Percentiles rank a stretch among this genome's conserved stretches.
These are phyloP conservation scores for Euphorbia pulcherrima DNA, from an alignment of 345 rosid genomes.

Conservation along the genomic window DNA sequence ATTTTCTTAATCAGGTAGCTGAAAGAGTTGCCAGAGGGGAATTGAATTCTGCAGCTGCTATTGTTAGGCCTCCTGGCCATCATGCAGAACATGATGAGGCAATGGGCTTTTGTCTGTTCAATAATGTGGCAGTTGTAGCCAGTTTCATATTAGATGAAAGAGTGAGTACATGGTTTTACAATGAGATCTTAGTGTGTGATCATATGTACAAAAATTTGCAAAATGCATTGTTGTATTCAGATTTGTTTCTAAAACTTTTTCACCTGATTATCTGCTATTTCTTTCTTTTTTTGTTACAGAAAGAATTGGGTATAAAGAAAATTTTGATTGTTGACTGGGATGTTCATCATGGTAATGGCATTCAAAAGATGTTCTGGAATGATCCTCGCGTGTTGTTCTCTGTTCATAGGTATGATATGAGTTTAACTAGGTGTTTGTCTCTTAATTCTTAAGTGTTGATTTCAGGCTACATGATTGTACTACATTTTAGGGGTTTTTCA, in stretches of 20 bases:
- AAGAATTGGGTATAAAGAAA: constrained; percentile 67
- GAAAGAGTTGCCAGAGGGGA: constrained; percentile 84
- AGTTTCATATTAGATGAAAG: constrained; percentile 59
- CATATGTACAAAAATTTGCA: not conserved
- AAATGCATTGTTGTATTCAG: not conserved
- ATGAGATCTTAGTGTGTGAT: not conserved
- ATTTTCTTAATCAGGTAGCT: constrained; percentile 40
- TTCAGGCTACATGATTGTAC: not conserved
- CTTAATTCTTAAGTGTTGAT: not conserved
- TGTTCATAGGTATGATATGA: constrained; percentile 71
- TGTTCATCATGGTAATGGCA: constrained; percentile 96
- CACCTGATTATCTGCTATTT: constrained; percentile 6
- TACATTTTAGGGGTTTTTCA: no score
- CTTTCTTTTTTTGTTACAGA: constrained; percentile 30
- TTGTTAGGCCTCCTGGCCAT: constrained; percentile 99
- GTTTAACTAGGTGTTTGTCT: constrained; percentile 7
- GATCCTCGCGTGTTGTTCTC: constrained; percentile 92
- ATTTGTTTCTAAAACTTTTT: constrained; percentile 11
- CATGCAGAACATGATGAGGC: constrained; percentile 86
- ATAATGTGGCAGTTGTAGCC: constrained; percentile 89
- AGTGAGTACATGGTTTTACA: constrained; percentile 37
- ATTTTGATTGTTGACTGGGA: constrained; percentile 97
- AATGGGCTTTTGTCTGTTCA: constrained; percentile 91
- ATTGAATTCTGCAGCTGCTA: constrained; percentile 70
- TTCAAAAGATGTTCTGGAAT: constrained; percentile 83